Evolutionary conservation across 805 yeast species (phyloP), one percentile per base, ranked within the genome.

Genomic region (Torulaspora indica): DNA sequence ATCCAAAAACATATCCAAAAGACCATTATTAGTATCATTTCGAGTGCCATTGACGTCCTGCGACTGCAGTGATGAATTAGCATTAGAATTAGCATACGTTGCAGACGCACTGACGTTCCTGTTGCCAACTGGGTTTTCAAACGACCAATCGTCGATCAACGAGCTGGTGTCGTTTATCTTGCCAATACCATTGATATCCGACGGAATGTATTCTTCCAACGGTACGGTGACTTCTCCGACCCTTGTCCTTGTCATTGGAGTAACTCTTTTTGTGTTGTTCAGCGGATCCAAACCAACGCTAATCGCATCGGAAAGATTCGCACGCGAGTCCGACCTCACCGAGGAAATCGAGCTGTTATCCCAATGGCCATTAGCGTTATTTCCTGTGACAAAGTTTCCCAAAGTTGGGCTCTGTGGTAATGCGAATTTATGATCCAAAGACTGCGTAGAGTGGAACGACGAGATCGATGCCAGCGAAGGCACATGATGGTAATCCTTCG

Each of bases 221-320:
- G 73, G 71, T 3, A 68, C 60, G 4, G 60, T 52, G 3, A 66
- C 70, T 34, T 68, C 73, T 17, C 72, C 73, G 25, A 64, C 67
- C 24, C 68, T 57, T 13, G 58, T 40, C 41, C 60, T 55, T 5
- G 64, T 53, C 13, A 24, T 38, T 4, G 54, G 46, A 9, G 56
- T 38, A 2, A 57, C 48, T 14, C 65, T 63, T 41, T 54, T 59
- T 4, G 60, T 58, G 7, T 49, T 44, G 20, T 51, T 52, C 14
- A 58, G 40, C 1, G 62, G 63, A 40, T 60, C 67, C 46, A 59
- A 53, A 4, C 64, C 64, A 28, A 58, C 53, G 13, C 47, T 35
- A 13, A 56, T 30, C 31, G 48, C 35, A 27, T 48, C 56, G 20
- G 45, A 31, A n/a, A 52, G 13, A 35, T 49, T 52, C 20, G 47